A percentile compares a stretch with the other conserved stretches of the same genome.
Evolutionary conservation across 108 stramenopile species (phyloP).

Genomic region (Cyclostephanos invisitatus): DNA sequence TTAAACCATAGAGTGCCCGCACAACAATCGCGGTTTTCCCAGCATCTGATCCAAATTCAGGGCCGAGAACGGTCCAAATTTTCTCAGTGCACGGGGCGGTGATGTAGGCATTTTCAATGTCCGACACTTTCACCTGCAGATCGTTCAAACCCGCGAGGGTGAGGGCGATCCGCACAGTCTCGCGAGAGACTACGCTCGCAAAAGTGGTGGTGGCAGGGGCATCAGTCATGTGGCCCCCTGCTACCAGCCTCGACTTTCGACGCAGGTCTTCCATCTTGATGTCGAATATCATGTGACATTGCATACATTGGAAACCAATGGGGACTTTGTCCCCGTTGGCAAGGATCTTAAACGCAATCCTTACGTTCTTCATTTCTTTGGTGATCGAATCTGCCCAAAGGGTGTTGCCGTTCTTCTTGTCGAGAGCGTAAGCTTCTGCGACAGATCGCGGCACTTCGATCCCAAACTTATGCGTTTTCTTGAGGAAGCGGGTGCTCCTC

Average conservation of each 20-base stretch:
- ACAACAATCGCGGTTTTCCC: conserved; percentile 16
- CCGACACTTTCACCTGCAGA: conserved; percentile 22
- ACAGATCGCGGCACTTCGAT: conserved; percentile 31
- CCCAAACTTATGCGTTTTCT: conserved; percentile 36
- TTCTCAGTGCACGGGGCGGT: conserved; percentile 35
- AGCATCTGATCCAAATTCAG: conserved; percentile 37
- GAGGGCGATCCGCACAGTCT: conserved; percentile 47
- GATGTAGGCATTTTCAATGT: conserved; percentile 42
- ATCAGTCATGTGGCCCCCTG: conserved; percentile 41
- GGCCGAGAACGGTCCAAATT: conserved; percentile 27
- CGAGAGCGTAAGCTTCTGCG: conserved; percentile 43
- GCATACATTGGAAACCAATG: conserved; percentile 35
- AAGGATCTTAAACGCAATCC: conserved; percentile 38
- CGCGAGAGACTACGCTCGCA: conserved; percentile 32
- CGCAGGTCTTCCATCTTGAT: conserved; percentile 30
- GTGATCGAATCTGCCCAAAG: conserved; percentile 49
- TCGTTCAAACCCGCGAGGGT: conserved; percentile 41
- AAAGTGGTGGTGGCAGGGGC: conserved; percentile 24
- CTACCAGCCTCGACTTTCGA: conserved; percentile 40
- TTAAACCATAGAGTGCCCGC: conserved; percentile 46
- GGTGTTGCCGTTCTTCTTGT: conserved; percentile 39
- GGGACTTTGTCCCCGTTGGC: conserved; percentile 29
- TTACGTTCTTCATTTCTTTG: conserved; percentile 52
- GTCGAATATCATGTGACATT: conserved; percentile 58
- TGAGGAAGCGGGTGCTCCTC: conserved; percentile 1